Evolutionary conservation across 1,284 basidiomycete genomes (phyloP).

Genomic region (Calocybe gambosa): DNA sequence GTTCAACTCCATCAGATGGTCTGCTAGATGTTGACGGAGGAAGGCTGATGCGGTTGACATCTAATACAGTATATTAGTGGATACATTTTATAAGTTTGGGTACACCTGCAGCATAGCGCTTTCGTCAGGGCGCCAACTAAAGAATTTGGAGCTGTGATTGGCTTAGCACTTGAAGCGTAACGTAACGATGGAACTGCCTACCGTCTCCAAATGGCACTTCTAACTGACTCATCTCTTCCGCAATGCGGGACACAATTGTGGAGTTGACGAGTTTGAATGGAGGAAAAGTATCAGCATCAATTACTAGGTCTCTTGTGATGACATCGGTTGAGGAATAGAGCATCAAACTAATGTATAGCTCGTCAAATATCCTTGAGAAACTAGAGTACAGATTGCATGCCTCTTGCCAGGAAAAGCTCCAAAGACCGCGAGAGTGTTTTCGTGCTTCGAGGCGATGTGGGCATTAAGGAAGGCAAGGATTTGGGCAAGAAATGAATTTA

Average conservation of each 20-base stretch:
- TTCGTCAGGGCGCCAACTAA: slow-evolving; percentile 87
- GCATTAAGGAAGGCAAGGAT: slow-evolving; percentile 90
- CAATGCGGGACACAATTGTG: slow-evolving; percentile 58
- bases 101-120: slow-evolving; percentile 75
- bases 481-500: slow-evolving; percentile 69
- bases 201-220: slow-evolving; percentile 39
- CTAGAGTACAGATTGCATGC: slow-evolving; percentile 29
- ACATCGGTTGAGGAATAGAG: slow-evolving; percentile 66
- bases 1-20: slow-evolving; percentile 27
- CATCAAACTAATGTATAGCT: slow-evolving; percentile 45
- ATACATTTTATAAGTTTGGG: neutral
- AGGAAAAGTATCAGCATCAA: slow-evolving; percentile 77
- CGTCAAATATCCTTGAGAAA: neutral
- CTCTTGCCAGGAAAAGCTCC: slow-evolving; percentile 81
- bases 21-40: slow-evolving; percentile 28
- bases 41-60: slow-evolving; percentile 75
- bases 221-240: slow-evolving; percentile 53
- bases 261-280: slow-evolving; percentile 75
- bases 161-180: slow-evolving; percentile 9
- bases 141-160: slow-evolving; percentile 51
- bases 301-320: slow-evolving; percentile 31
- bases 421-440: slow-evolving; percentile 90
- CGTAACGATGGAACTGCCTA: slow-evolving; percentile 21
- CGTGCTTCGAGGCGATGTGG: slow-evolving; percentile 85
- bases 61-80: slow-evolving; percentile 34